Evolutionary conservation across 495 filamentous ascomycete species (phyloP), one percentile per base, ranked within the genome.

Genomic region (Penicillium malachiteum): DNA sequence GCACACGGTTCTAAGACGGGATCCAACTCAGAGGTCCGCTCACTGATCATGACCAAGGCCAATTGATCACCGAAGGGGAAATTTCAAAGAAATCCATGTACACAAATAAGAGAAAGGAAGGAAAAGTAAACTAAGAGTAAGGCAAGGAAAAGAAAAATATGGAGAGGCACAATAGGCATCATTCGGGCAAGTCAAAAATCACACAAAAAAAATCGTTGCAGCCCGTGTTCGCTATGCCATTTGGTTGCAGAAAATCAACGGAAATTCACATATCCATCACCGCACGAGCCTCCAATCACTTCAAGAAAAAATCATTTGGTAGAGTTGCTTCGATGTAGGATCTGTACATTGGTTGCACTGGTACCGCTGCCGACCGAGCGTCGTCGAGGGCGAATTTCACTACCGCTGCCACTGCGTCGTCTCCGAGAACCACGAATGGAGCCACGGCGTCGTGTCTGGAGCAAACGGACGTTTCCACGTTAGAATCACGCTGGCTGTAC

Each of bases 401-500:
- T 74, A 61, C 72, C 74, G 65, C 75, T 78, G 50, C 73, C 71
- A 63, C 75, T 77, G 50, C 76, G 71, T 72, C 74, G 74, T 62
- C 74, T 72, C 50, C 72, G 63, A 62, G 62, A 49, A 63, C 60
- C 67, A 52, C 75, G 74, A 67, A 73, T 58, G 49, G 74, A 73
- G 53, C 71, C 73, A 63, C 73, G 74, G 67, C 73, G 74, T 66
- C 73, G 74, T 76, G 73, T 78, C 76, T 79, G 76, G 67, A 78
- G 62, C 71, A 64, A 75, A 74, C 69, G 69, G 71, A 76, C 72
- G 74, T 72, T 73, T 60, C 58, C 73, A 71, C 66, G 67, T 79
- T 79, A 79, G 76, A 79, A 79, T 77, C 71, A 78, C 59, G 71
- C 70, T 76, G 66, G 66, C 75, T 77, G 63, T 69, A 72, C 63